These are phyloP conservation scores for Mercurialis annua DNA, from an alignment of 345 rosid genomes.

Conservation along the genomic window DNA sequence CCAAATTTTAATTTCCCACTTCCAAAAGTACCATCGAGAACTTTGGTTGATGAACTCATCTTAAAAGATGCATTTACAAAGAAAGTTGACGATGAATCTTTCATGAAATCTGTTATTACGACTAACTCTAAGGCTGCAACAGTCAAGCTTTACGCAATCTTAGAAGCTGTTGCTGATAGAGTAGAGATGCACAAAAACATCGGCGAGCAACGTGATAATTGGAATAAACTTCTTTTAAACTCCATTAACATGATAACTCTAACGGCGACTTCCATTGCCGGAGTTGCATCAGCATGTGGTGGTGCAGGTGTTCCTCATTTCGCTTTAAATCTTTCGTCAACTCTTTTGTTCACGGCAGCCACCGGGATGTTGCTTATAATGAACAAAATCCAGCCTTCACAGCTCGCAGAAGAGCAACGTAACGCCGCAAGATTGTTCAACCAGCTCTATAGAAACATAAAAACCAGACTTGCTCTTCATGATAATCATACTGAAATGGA, in stretches of 20 bases:
- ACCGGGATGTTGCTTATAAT: conserved; percentile 32
- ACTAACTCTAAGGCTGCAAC: conserved; percentile 13
- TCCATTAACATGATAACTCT: conserved; percentile 71
- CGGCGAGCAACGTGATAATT: conserved; percentile 56
- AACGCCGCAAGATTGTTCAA: conserved; percentile 32
- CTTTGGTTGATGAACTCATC: conserved; percentile 6
- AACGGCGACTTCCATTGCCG: conserved; percentile 53
- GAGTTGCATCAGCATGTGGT: conserved; percentile 32
- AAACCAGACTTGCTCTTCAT: conserved; percentile 18
- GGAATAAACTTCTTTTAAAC: conserved; percentile 61
- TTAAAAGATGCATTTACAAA: conserved; percentile 7
- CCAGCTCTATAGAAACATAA: conserved; percentile 26
- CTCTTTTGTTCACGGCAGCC: conserved; percentile 31
- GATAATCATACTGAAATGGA: conserved; percentile 17
- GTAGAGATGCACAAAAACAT: conserved; percentile 71
- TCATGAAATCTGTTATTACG: not conserved
- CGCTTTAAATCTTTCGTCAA: conserved; percentile 42
- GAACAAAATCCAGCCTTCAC: conserved; percentile 45
- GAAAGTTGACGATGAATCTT: not conserved
- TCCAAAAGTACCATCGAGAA: conserved; percentile 23
- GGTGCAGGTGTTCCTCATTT: conserved; percentile 25
- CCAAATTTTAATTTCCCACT: conserved; percentile 32
- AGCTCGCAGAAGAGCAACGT: conserved; percentile 44
- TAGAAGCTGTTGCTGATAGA: conserved; percentile 59
- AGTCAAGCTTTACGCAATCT: conserved; percentile 40